These are phyloP conservation scores for Stephania yunnanensis DNA, from an alignment of 164 flowering plant species.

Conservation along the genomic window DNA sequence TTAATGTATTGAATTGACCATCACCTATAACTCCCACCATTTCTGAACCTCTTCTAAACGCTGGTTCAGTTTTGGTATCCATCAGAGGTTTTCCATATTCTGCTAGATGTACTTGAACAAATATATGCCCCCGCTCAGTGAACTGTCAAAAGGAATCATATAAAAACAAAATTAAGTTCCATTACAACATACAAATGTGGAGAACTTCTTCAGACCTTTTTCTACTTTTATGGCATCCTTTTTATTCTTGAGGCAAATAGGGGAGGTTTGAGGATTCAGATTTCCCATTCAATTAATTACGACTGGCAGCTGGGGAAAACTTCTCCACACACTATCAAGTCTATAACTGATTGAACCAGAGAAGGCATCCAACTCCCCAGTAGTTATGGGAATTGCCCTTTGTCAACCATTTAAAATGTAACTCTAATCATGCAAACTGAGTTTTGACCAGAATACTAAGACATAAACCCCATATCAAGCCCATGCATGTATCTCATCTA, in stretches of 20 bases:
- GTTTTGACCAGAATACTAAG: background rate
- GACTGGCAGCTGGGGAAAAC: background rate
- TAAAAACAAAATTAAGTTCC: constrained; percentile 4
- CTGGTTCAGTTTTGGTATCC: constrained; percentile 34
- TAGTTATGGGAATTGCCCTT: background rate
- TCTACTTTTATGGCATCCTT: background rate
- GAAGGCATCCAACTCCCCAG: background rate
- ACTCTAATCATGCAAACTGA: background rate
- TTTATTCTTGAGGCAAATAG: background rate
- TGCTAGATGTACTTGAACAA: constrained; percentile 81
- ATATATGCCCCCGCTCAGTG: constrained; percentile 81
- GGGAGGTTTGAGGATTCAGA: background rate
- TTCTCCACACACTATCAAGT: background rate
- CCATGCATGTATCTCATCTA: background rate
- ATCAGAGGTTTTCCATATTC: constrained; percentile 32
- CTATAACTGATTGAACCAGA: background rate
- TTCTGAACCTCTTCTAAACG: constrained; percentile 35
- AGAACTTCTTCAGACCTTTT: background rate
- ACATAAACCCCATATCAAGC: background rate
- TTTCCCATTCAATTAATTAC: background rate
- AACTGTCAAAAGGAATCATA: constrained; percentile 46
- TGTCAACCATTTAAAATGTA: background rate
- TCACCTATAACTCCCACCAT: constrained; percentile 24
- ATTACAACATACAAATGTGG: background rate
- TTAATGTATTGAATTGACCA: constrained; percentile 51